Base-by-base conservation (phyloP, 805 yeast species). In the Pachysolen tannophilus region DNA sequence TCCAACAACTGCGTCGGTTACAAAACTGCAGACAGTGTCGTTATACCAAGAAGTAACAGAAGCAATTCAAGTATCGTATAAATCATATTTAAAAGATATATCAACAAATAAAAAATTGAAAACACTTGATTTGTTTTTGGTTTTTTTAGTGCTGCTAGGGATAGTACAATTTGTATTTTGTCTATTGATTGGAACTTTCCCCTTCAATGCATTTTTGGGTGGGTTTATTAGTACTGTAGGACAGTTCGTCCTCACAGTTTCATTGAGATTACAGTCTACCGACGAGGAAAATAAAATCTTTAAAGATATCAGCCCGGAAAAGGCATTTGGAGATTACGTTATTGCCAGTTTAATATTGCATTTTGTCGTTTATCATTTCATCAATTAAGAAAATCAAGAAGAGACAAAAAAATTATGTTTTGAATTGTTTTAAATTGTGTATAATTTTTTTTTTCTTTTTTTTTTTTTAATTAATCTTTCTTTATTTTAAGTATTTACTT, bases 131-230 rank as follows among this genome's bases (percentile, higher is more conserved):
- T 46, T 69, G 10, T 92, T 88, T 52, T 67, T 90, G 50, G 72
- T 56, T 18, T 87, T 83, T 45, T 60, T 90, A 39, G 88, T 90
- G 13, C 58, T 65, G 0, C 63, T 85, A 40, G 98, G 95, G 1
- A 60, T 72, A 1, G 57, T 83, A 20, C 97, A 92, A 60, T 86
- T 87, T 52, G 61, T 67, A 4, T 90, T 87, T 57, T 82, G 83
- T 45, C 46, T 79, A 28, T 41, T 86, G 10, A 75, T 87, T 30
- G 95, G 97, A 25, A 85, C 75, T 48, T 92, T 82, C 72, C 99
- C 99, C 13, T 92, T 92, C 72, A 92, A 92, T 60, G 97, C 96
- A 17, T 92, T 92, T 54, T 68, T 92, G 40, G 90, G 95, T 15
- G 97, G 97, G 1, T 92, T 92, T 54, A 73, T 82, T 37, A 66